Evolutionary conservation across 495 filamentous ascomycete species (phyloP), one percentile per base, ranked within the genome.

Genomic region (Lindgomyces ingoldianus): DNA sequence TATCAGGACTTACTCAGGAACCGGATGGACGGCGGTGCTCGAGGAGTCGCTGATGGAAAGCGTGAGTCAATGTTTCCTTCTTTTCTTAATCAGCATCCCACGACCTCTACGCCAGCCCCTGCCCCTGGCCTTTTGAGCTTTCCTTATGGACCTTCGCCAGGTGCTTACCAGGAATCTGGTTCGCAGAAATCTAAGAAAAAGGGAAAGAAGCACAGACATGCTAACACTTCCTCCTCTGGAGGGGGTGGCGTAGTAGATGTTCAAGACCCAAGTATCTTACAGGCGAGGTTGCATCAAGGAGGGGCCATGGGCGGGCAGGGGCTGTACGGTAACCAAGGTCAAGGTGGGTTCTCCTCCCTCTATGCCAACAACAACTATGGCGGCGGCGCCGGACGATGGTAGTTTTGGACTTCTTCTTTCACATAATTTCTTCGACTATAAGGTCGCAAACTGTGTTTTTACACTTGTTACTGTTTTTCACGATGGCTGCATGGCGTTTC

Each of bases 151-250:
- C 78, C 87, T 76, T 91, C 89, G 84, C 77, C 87, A 81, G 89
- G 89, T 81, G 82, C 84, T 78, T 87, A 86, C 81, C 87, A 90
- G 83, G 91, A 92, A 75, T 85, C 86, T 83, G 88, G 86, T 79
- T 85, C 87, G 75, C 83, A 84, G 81, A 96, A 96, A 88, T 89
- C 92, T 86, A 96, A 94, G 90, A 96, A 96, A 90, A 96, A 96
- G 89, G 91, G 90, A 85, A 96, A 95, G 87, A 94, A 95, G 89
- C 91, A 95, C 82, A 95, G 91, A 88, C 91, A 96, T 88, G 92
- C 92, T 94, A 95, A 96, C 90, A 96, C 92, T 93, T 96, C 91
- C 89, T 94, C 91, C 87, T 93, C 90, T 85, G 91, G 91, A 84
- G 91, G 91, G 82, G 86, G 87, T 87, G 91, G 89, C 84, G 86